Evolutionary conservation across 345 rosid genomes (phyloP), one percentile per base, ranked within the genome.

Genomic region (Lenwebbia sp.): DNA sequence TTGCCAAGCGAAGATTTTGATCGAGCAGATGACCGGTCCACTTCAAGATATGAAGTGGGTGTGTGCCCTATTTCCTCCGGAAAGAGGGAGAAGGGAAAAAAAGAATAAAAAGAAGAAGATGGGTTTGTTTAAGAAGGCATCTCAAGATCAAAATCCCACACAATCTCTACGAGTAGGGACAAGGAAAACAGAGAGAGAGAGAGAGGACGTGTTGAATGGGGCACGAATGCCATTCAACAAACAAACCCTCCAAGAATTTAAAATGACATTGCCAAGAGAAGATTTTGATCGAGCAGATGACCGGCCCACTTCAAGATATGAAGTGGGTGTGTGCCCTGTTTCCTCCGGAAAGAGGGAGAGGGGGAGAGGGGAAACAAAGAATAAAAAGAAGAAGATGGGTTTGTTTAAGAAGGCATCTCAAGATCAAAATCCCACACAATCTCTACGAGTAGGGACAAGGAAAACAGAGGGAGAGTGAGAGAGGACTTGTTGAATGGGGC

Each of bases 121-220:
- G 54, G 87, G 81, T 13, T 57, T 49, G 81, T 82, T 58, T 49
- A 86, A 51, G 84, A 75, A 83, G 54, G 57, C 54, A 23, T 75
- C 54, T 83, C 53, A 19, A 83, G 87, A 17, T 87, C 85, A 40
- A 17, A 76, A 65, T 85, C 54, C 37, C 85, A 85, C 84, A 88
- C 87, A 90, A 88, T 47, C 76, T 83, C 88, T 84, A 74, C 56
- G 53, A 60, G 89, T 91, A 89, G 92, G 92, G 90, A 90, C 91
- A 75, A 81, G 40, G 85, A 82, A 86, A 86, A 87, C 85, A 81
- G 86, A 87, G 49, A 78, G 40, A 54, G 47, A 47, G 82, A 47
- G 53, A 52, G 44, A 30, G 86, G n/a, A 82, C 86, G 82, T 86
- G 89, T 91, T 88, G 92, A 90, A 90, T 88, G 85, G 89, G n/a